phyloP scores from a whole-genome alignment of 2,329 filamentous ascomycete genomes.

The Colletotrichum trifolii region DNA sequence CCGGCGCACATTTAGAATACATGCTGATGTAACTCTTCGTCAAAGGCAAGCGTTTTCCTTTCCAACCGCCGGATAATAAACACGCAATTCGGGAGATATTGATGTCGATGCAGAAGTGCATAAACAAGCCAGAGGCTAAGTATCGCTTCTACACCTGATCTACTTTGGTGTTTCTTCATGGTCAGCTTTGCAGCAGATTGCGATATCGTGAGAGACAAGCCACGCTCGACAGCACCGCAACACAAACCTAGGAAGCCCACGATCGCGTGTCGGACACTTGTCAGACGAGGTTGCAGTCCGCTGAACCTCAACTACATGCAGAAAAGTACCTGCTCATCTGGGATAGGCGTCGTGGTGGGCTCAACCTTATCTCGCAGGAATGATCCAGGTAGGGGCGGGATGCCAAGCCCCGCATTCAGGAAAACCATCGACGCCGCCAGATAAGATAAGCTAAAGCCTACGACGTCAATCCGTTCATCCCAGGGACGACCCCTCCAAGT shows the following conservation, averaged over 20 bases:
- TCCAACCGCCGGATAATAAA: too few species aligned
- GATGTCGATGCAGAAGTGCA: not conserved
- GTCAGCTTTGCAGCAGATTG: too few species aligned
- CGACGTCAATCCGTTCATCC: conserved; percentile 27
- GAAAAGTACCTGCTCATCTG: conserved; percentile 11
- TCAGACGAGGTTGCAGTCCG: conserved; percentile 20
- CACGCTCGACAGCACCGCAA: not conserved
- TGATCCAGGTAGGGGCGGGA: conserved; percentile 7
- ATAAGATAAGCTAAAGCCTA: conserved; percentile 35
- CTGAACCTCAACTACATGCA: conserved; percentile 22
- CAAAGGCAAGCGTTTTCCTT: too few species aligned
- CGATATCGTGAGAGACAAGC: not conserved
- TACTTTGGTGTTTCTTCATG: too few species aligned
- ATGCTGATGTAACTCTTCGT: too few species aligned
- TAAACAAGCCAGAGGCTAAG: not conserved
- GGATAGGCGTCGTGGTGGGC: not conserved
- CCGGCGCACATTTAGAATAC: too few species aligned
- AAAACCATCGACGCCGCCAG: conserved; percentile 24
- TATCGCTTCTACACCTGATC: not conserved
- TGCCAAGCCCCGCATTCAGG: conserved; percentile 31
- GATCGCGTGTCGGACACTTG: not conserved
- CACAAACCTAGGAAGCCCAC: not conserved
- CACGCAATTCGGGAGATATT: too few species aligned
- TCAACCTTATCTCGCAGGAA: conserved; percentile 33
- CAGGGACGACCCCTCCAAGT: conserved; percentile 24